Evolutionary conservation across 2,329 filamentous ascomycete species (phyloP), one percentile per base, ranked within the genome.

Genomic region (Tolypocladium tropicale): DNA sequence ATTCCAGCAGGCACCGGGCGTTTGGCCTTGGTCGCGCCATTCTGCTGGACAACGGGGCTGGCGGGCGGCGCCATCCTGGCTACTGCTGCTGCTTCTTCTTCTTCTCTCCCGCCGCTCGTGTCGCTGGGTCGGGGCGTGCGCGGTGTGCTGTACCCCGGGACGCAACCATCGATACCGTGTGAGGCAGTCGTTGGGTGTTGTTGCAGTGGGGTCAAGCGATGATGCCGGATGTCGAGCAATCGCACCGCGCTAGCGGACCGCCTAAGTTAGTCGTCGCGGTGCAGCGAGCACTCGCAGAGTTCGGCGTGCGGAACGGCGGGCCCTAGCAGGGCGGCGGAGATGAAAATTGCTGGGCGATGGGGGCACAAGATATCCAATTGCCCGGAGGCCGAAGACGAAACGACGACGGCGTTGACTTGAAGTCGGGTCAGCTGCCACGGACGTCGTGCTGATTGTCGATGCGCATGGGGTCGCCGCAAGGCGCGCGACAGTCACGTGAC

Each of bases 1-100:
- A 87, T 81, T 49, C 83, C 80, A 51, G 85, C 78, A 39, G 84
- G 83, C 54, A 81, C 75, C 58, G 84, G 84, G 37, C 86, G 84
- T 73, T 90, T 90, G 61, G 82, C 79, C 72, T 90, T 90, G 62
- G 68, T 69, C 62, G 71, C 65, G 63, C 70, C 73, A 66, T 72
- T 70, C 57, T 74, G 74, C 62, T 73, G 73, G 53, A 66, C 62
- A 56, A 75, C 73, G 58, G 78, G 75, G 66, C 79, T 78, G 65
- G 79, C 76, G 59, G 46, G 46, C 41, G 81, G 79, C 67, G 79
- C 79, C 81, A 84, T 84, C 61, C 66, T 68, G 66, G 58, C 53
- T 21, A 30, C 43, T 30, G 55, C 52, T 39, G 56, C 49, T 56
- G 52, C 52, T 57, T 55, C 52, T 39, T 55, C 49, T 56, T 46